A percentile compares a stretch with the other conserved stretches of the same genome.
phyloP scores from a whole-genome alignment of 225 moss, liverwort and hornwort species.

The Ulota crispa region DNA sequence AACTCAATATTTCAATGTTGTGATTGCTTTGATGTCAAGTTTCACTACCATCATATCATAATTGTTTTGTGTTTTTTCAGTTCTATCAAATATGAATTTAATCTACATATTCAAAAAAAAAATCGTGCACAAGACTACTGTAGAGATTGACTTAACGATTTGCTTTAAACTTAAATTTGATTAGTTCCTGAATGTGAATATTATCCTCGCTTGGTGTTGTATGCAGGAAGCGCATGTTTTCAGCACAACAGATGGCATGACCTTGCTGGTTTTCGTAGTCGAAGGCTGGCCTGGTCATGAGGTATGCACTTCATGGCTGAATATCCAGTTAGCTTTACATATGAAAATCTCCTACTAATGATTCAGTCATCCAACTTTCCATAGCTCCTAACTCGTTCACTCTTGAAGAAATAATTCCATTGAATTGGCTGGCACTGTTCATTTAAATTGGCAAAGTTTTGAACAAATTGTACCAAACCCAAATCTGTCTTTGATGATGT shows the following conservation, averaged over 20 bases:
- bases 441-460: background rate
- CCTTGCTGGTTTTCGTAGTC: constrained; percentile 80
- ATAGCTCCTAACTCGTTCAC: background rate
- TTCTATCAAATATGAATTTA: too few relatives aligned
- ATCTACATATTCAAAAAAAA: too few relatives aligned
- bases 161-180: too few relatives aligned
- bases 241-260: constrained; percentile 86
- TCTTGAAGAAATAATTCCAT: background rate
- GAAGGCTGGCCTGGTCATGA: constrained; percentile 76
- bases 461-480: background rate
- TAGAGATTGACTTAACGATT: too few relatives aligned
- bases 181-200: too few relatives aligned
- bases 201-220: too few relatives aligned
- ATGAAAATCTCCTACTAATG: background rate
- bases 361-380: background rate
- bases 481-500: background rate
- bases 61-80: too few relatives aligned
- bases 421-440: background rate
- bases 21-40: too few relatives aligned
- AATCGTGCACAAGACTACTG: too few relatives aligned
- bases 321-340: background rate
- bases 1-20: too few relatives aligned
- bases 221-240: constrained; percentile 91
- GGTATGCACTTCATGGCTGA: constrained; percentile 29
- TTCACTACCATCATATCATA: too few relatives aligned